Evolutionary conservation across 345 rosid genomes (phyloP).

Genomic region (Murraya koenigii): DNA sequence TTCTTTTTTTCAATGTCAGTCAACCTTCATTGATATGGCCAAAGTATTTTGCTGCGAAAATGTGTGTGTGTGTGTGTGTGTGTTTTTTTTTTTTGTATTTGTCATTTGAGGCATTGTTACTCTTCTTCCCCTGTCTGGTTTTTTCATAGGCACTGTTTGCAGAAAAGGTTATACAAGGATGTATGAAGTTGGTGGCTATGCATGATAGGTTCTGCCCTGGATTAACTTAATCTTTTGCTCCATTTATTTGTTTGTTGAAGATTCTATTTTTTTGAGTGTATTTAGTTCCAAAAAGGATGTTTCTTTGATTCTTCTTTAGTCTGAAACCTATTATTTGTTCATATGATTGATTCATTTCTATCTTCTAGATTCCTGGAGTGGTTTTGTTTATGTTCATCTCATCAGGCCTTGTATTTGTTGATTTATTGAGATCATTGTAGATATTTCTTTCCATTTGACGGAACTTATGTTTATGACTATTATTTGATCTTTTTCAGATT

Average conservation of each 20-base stretch:
- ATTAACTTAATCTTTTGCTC: neutral
- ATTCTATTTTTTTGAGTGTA: neutral
- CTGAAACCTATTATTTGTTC: neutral
- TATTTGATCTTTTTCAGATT: slow-evolving; percentile 44
- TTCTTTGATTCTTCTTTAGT: neutral
- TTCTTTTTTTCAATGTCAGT: neutral
- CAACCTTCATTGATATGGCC: neutral
- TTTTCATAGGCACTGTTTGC: too few relatives aligned
- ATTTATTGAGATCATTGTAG: neutral
- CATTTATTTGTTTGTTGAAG: neutral
- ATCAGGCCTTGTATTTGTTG: neutral
- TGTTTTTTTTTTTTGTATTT: neutral
- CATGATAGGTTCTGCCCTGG: neutral
- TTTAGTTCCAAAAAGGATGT: neutral
- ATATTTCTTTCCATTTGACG: neutral
- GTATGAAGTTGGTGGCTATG: neutral
- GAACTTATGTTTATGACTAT: neutral
- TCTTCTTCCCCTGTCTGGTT: neutral
- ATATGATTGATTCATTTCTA: neutral
- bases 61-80: neutral
- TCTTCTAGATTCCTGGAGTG: neutral
- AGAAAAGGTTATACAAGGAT: neutral
- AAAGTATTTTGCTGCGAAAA: neutral
- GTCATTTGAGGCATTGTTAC: neutral
- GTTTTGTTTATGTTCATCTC: neutral